Base-by-base conservation (phyloP, 1,284 basidiomycete species). In the Fomes fomentarius region DNA sequence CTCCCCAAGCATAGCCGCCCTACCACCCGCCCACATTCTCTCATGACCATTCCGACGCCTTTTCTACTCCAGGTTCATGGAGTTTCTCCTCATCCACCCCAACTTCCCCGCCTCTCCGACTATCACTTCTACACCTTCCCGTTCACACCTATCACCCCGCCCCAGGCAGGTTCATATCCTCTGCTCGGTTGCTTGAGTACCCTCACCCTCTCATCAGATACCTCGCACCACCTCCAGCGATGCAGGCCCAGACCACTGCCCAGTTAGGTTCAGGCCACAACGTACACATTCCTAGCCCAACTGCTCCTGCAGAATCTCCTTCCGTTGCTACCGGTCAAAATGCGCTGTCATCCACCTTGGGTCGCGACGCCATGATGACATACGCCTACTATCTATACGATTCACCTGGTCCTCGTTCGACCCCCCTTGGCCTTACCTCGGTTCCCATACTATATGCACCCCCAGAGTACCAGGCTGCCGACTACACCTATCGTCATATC, bases 371-470 rank as follows among this genome's bases (percentile, higher is more conserved):
- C 25, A 56, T 66, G 33, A 61, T 69, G 45, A 54, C 64, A 6
- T 66, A 67, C 43, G 65, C 67, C 2, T 67, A 67, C 50, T 53
- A 63, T 46, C 55, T 68, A 25, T 69, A 69, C 47, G 60, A 63
- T 39, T 48, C 60, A 14, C 54, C 60, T 5, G 48, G 51, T 10
- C 54, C 49, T 5, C 41, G 41, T 11, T 24, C 25, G 8, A 49
- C 51, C 0, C 55, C 55, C 8, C 35, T 60, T 1, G 63, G 65
- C 1, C 57, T 66, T n/a, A 66, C 67, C 24, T 50, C 59, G 11
- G 38, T 59, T 5, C 66, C 63, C 21, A 49, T 67, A 9, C 24
- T 47, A 19, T 35, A 44, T n/a, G 10, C 51, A 3, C 44, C 47
- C 12, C 57, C 53, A 4, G 40, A 43, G 11, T 17, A 38, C 19